Evolutionary conservation across 1,284 basidiomycete genomes (phyloP).

Genomic region (Boletus sp.): DNA sequence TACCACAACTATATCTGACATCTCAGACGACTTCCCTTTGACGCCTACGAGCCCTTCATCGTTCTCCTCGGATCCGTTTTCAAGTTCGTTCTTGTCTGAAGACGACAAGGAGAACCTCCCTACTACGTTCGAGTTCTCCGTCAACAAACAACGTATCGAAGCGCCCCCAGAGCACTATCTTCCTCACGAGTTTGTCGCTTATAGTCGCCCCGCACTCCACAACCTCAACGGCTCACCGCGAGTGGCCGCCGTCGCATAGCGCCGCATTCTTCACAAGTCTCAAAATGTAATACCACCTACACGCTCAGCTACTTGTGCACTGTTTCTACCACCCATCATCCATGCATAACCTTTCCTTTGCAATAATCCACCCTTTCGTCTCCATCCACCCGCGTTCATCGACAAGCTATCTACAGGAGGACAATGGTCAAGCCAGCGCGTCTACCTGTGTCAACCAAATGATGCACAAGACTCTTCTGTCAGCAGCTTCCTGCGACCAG

Average conservation of each 20-base stretch:
- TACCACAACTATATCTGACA: slow-evolving; percentile 65
- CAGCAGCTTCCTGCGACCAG: slow-evolving; percentile 30
- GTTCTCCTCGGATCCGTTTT: slow-evolving; percentile 52
- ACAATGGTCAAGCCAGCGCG: slow-evolving; percentile 11
- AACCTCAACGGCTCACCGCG: slow-evolving; percentile 49
- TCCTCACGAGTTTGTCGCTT: slow-evolving; percentile 72
- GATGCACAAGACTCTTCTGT: slow-evolving; percentile 16
- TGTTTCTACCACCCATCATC: slow-evolving; percentile 64
- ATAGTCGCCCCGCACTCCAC: slow-evolving; percentile 70
- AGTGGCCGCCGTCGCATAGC: slow-evolving; percentile 54
- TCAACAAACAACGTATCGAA: slow-evolving; percentile 67
- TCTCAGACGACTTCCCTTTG: slow-evolving; percentile 76
- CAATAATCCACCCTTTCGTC: slow-evolving; percentile 51
- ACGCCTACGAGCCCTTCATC: slow-evolving; percentile 69
- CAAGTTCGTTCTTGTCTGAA: slow-evolving; percentile 49
- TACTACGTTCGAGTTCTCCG: slow-evolving; percentile 60
- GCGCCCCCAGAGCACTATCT: slow-evolving; percentile 68
- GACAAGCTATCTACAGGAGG: slow-evolving; percentile 42
- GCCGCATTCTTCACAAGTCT: slow-evolving; percentile 30
- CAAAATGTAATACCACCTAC: slow-evolving; percentile 79
- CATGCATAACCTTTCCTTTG: slow-evolving; percentile 71
- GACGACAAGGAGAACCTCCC: slow-evolving; percentile 78
- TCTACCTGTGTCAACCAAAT: slow-evolving; percentile 25
- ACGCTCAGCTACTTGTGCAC: slow-evolving; percentile 51
- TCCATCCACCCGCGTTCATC: slow-evolving; percentile 47